These are phyloP conservation scores for Aureobasidium sp. DNA, from an alignment of 2,329 filamentous ascomycete genomes.

Conservation along the genomic window DNA sequence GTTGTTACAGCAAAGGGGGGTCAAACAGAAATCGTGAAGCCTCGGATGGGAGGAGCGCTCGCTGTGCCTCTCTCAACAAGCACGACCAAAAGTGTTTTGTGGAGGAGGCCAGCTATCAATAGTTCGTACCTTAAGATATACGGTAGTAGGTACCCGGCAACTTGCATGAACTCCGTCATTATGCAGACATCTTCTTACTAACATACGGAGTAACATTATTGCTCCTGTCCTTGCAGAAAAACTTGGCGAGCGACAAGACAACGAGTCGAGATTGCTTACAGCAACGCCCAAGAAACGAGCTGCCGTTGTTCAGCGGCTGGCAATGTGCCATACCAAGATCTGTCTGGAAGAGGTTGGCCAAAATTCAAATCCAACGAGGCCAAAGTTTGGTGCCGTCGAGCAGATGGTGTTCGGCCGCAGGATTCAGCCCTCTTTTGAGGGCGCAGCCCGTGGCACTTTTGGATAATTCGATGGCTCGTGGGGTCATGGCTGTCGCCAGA, in stretches of 20 bases:
- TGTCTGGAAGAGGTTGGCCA: not conserved
- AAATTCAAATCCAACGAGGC: not conserved
- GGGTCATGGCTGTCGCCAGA: not conserved
- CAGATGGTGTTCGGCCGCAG: not conserved
- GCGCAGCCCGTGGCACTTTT: not conserved
- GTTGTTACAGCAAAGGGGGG: not conserved
- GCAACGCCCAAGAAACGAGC: not conserved
- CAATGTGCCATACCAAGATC: not conserved
- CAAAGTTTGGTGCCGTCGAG: not conserved
- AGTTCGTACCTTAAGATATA: constrained; percentile 5
- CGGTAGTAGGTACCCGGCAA: not conserved
- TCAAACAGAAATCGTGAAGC: not conserved
- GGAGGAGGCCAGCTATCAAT: not conserved
- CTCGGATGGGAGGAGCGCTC: not conserved
- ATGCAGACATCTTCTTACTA: not conserved
- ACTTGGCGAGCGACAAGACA: not conserved
- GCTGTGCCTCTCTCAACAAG: not conserved
- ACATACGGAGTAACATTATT: not conserved
- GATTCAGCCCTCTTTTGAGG: not conserved
- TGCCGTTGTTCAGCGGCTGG: not conserved
- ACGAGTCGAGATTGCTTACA: not conserved
- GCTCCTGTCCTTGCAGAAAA: not conserved
- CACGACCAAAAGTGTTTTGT: not conserved
- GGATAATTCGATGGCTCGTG: not conserved
- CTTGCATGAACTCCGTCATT: constrained; percentile 1